Evolutionary conservation across 106 monocot species (phyloP).

Genomic region (Allium cepa): DNA sequence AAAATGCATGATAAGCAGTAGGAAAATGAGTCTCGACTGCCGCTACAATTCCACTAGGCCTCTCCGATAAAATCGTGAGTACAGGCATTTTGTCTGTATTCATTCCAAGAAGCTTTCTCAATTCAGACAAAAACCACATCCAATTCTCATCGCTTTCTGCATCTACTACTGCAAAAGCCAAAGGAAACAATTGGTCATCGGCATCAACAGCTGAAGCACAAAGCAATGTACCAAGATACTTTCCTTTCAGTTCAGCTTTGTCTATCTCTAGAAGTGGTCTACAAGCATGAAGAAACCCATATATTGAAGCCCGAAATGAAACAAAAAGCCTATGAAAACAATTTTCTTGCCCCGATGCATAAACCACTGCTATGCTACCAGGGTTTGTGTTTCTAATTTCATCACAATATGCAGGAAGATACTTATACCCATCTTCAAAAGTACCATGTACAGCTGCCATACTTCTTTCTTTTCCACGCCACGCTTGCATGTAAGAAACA

Average conservation of each 20-base stretch:
- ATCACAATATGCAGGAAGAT: slow-evolving; percentile 87
- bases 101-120: slow-evolving; percentile 80
- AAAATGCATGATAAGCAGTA: slow-evolving; percentile 81
- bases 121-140: slow-evolving; percentile 96
- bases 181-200: slow-evolving; percentile 54
- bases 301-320: slow-evolving; percentile 77
- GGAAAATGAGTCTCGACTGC: slow-evolving; percentile 90
- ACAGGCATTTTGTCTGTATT: slow-evolving; percentile 95
- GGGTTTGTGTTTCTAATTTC: slow-evolving; percentile 72
- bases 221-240: slow-evolving; percentile 82
- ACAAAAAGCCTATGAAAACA: slow-evolving; percentile 87
- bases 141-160: slow-evolving; percentile 89
- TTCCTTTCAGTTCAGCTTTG: slow-evolving; percentile 81
- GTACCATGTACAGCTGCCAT: slow-evolving; percentile 96
- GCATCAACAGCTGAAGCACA: slow-evolving; percentile 94
- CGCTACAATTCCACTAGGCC: slow-evolving; percentile 56
- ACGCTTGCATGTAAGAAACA: slow-evolving; percentile 98
- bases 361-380: slow-evolving; percentile 79
- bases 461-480: slow-evolving; percentile 96
- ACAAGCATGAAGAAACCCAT: slow-evolving; percentile 83
- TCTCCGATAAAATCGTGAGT: slow-evolving; percentile 81
- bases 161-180: slow-evolving; percentile 92
- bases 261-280: slow-evolving; percentile 91
- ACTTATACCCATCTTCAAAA: slow-evolving; percentile 81
- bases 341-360: slow-evolving; percentile 61